Evolutionary conservation across 139 green algal species (phyloP).

Genomic region (Mesotaenium endlicherianum): DNA sequence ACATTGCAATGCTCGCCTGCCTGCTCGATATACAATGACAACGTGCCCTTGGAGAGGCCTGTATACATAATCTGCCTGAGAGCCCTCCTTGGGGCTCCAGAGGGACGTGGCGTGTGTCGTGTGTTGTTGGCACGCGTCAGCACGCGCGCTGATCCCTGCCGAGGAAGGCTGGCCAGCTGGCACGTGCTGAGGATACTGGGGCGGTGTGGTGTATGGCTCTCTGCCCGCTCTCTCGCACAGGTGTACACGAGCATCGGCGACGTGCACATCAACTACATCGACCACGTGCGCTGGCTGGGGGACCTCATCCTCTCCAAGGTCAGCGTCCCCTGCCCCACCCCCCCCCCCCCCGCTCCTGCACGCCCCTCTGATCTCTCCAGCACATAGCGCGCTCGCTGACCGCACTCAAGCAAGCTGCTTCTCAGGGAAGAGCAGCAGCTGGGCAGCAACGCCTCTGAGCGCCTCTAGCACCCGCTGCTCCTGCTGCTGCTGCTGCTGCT

Average conservation of each 20-base stretch:
- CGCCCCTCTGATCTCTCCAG: background rate
- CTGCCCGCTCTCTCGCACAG: too few relatives aligned
- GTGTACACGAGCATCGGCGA: too few relatives aligned
- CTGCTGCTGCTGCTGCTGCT: too few relatives aligned
- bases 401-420: background rate
- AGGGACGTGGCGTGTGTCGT: background rate
- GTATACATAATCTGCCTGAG: background rate
- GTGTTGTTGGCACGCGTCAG: too few relatives aligned
- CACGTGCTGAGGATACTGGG: too few relatives aligned
- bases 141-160: too few relatives aligned
- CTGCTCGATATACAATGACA: background rate
- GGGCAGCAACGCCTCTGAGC: background rate
- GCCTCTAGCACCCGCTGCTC: too few relatives aligned
- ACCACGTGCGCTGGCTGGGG: conserved; percentile 56
- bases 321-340: background rate
- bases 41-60: background rate
- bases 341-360: background rate
- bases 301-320: conserved; percentile 55
- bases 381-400: too few relatives aligned
- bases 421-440: background rate
- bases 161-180: too few relatives aligned
- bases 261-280: conserved; percentile 57
- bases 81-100: background rate
- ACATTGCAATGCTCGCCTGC: background rate
- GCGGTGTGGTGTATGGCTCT: too few relatives aligned